These are phyloP conservation scores for Suhomyces canberraensis DNA, from an alignment of 805 yeast species.

Conservation along the genomic window DNA sequence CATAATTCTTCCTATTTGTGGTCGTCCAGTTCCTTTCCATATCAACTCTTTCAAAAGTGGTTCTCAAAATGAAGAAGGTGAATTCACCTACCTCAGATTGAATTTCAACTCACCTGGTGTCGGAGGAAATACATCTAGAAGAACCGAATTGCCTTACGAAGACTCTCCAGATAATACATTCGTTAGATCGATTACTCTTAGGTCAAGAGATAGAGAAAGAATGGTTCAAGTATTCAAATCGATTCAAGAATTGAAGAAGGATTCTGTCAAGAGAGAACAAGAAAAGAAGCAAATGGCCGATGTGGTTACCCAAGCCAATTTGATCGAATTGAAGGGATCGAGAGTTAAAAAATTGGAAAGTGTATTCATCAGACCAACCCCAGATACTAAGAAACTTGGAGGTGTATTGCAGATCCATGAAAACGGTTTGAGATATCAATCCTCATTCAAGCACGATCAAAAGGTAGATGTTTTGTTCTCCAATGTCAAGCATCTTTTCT, in stretches of 20 bases:
- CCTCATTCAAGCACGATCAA: slow-evolving; percentile 80
- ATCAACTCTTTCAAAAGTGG: slow-evolving; percentile 92
- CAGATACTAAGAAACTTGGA: slow-evolving; percentile 94
- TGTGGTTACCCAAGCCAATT: slow-evolving; percentile 86
- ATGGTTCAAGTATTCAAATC: slow-evolving; percentile 87
- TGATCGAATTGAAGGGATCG: slow-evolving; percentile 76
- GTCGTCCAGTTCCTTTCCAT: slow-evolving; percentile 97
- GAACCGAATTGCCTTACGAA: slow-evolving; percentile 86
- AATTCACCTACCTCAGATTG: slow-evolving; percentile 82
- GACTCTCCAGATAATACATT: slow-evolving; percentile 83
- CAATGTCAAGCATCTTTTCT: slow-evolving; percentile 88
- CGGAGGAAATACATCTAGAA: slow-evolving; percentile 64
- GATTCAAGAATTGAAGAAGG: slow-evolving; percentile 89
- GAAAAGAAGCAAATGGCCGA: slow-evolving; percentile 92
- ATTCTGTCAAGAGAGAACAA: slow-evolving; percentile 82
- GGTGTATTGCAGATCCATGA: slow-evolving; percentile 90
- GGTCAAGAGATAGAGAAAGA: slow-evolving; percentile 88
- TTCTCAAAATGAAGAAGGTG: slow-evolving; percentile 94
- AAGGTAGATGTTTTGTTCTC: slow-evolving; percentile 83
- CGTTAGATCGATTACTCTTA: slow-evolving; percentile 78
- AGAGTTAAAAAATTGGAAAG: slow-evolving; percentile 85
- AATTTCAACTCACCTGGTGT: slow-evolving; percentile 93
- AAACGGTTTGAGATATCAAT: slow-evolving; percentile 92
- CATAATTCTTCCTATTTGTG: slow-evolving; percentile 84
- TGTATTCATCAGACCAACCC: slow-evolving; percentile 90